Conservation (phyloP, 2,329 filamentous ascomycete species). For the Aspergillus ustus region DNA sequence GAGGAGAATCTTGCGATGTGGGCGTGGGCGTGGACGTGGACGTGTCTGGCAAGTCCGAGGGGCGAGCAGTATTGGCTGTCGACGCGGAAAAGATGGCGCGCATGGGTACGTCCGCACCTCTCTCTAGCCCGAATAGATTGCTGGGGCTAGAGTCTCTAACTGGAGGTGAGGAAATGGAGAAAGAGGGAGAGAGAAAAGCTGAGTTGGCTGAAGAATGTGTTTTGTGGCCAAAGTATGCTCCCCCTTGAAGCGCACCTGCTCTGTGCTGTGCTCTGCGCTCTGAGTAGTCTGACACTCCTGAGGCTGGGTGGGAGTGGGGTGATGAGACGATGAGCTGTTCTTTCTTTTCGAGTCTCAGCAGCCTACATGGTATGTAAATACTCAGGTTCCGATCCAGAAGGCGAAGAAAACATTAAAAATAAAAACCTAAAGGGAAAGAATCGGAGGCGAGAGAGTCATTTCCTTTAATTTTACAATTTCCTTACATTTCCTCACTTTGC, state of each 20-base stretch:
- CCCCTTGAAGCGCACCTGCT: conserved; percentile 18
- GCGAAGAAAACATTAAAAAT: background rate
- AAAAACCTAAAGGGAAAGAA: background rate
- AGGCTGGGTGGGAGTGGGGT: conserved; percentile 2
- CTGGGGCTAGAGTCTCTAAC: conserved; percentile 21
- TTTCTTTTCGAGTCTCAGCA: conserved; percentile 9
- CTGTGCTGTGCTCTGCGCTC: background rate
- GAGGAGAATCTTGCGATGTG: conserved; percentile 34
- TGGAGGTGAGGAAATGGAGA: conserved; percentile 22
- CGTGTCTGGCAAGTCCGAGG: conserved; percentile 32
- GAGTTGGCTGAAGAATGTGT: conserved; percentile 22
- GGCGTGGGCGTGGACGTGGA: conserved; percentile 31
- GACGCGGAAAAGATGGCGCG: conserved; percentile 41
- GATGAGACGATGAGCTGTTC: conserved; percentile 10
- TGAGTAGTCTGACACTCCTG: background rate
- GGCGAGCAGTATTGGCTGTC: conserved; percentile 34
- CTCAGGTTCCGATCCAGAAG: background rate
- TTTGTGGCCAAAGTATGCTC: conserved; percentile 16
- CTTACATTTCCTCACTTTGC: conserved; percentile 9
- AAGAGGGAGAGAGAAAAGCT: conserved; percentile 20
- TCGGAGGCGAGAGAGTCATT: background rate
- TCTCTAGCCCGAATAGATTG: conserved; percentile 24
- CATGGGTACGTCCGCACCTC: conserved; percentile 38
- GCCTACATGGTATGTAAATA: conserved; percentile 5
- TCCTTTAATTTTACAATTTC: conserved; percentile 4